Base-by-base conservation (phyloP, 768 basidiomycete genomes). In the Amanita subjunquillea region DNA sequence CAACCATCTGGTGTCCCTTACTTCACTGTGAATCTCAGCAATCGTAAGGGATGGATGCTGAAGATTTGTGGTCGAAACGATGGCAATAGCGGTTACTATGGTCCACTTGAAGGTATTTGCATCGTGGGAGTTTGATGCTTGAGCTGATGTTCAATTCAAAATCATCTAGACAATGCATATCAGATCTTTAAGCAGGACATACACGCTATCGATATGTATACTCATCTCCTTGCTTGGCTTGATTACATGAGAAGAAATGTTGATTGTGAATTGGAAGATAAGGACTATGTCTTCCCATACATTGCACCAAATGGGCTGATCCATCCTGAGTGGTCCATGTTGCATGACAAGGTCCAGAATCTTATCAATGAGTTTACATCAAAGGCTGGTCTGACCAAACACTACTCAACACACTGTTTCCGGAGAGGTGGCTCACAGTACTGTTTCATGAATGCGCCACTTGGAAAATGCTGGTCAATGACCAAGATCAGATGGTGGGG, bases 401-500 rank as follows among this genome's bases (percentile, higher is more conserved):
- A 48, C 5, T 70, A 56, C 48, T 65, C 65, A 15, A 71, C 71
- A 1, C 71, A 72, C 50, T 67, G 61, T 30, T 65, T 70, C 40
- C 61, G 65, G 7, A 58, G 48, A 6, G 48, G 48, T 49, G n/a
- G n/a, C n/a, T n/a, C n/a, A n/a, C n/a, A n/a, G n/a, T n/a, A 49
- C 55, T 57, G 62, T 0, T 69, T 73, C 48, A 72, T 72, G 60
- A 66, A 57, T 53, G 69, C 71, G 0, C 71, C 67, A 0, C n/a
- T 67, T 2, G 64, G 66, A 0, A 49, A 67, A 41, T 75, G n/a
- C n/a, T n/a, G n/a, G n/a, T n/a, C n/a, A n/a, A n/a, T n/a, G n/a
- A 59, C 49, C 7, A 58, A 41, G 2, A 62, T 72, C 4, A 60
- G 58, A 6, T 74, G 72, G 73, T 75, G 72, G 71, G 73, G 71